Evolutionary conservation across 805 yeast genomes (phyloP).

Genomic region (Metschnikowia anglica): DNA sequence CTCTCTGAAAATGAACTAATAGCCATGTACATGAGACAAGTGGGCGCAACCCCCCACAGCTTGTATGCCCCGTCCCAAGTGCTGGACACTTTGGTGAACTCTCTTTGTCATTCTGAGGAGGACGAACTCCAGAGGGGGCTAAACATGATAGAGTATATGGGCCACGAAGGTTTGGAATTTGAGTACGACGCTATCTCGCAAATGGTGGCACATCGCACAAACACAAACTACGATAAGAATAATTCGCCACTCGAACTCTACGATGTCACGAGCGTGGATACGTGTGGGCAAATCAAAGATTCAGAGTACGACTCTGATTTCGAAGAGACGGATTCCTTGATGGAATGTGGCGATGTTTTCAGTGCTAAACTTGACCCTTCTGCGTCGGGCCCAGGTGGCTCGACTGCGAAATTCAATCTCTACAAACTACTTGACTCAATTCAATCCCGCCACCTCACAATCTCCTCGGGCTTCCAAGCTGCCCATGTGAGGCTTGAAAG

Average conservation of each 20-base stretch:
- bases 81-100: slow-evolving; percentile 8
- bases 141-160: slow-evolving; percentile 7
- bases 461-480: slow-evolving; percentile 9
- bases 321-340: slow-evolving; percentile 24
- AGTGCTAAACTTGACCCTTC: neutral
- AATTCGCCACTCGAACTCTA: neutral
- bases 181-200: slow-evolving; percentile 3
- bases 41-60: neutral
- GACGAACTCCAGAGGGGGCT: slow-evolving; percentile 6
- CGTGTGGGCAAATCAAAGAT: slow-evolving; percentile 1
- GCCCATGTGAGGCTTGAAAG: slow-evolving; percentile 10
- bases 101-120: neutral
- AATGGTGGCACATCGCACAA: neutral
- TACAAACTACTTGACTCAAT: slow-evolving; percentile 14
- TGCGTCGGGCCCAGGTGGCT: neutral
- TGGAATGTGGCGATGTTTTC: slow-evolving; percentile 17
- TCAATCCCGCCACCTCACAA: slow-evolving; percentile 12
- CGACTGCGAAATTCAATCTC: slow-evolving; percentile 11
- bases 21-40: slow-evolving; percentile 9
- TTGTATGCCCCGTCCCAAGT: slow-evolving; percentile 7
- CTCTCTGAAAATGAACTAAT: slow-evolving; percentile 8
- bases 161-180: slow-evolving; percentile 7
- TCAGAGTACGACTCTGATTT: slow-evolving; percentile 17
- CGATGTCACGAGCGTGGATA: slow-evolving; percentile 10
- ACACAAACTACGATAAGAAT: neutral